phyloP scores from a whole-genome alignment of 306 rosid species.

The Dryas octopetala region DNA sequence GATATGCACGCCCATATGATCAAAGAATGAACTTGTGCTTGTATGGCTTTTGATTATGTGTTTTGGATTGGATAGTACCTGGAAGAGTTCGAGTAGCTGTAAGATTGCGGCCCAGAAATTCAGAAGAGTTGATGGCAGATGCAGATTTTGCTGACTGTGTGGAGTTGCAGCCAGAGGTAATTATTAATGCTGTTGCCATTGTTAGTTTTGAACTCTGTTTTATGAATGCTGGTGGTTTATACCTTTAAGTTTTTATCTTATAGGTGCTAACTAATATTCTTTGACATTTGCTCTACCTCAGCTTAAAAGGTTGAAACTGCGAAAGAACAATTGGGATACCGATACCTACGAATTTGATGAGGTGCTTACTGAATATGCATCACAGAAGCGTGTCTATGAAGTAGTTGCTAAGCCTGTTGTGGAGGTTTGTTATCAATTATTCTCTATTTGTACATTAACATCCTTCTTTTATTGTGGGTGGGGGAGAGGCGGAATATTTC shows the following conservation, averaged over 20 bases:
- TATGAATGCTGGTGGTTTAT: not conserved
- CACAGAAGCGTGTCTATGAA: slow-evolving; percentile 97
- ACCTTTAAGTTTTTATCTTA: not conserved
- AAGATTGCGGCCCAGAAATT: slow-evolving; percentile 82
- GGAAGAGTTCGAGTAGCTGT: slow-evolving; percentile 98
- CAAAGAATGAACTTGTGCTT: slow-evolving; percentile 1
- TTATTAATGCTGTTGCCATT: slow-evolving; percentile 17
- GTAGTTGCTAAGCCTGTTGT: slow-evolving; percentile 99
- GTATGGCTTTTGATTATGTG: not conserved
- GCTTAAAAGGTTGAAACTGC: slow-evolving; percentile 91
- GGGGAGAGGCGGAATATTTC: not conserved
- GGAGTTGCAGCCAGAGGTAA: slow-evolving; percentile 91
- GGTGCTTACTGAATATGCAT: slow-evolving; percentile 83
- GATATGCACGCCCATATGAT: not conserved
- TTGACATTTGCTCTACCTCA: slow-evolving; percentile 37
- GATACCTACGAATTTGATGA: slow-evolving; percentile 93
- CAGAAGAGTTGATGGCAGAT: slow-evolving; percentile 77
- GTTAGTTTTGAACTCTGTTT: slow-evolving; percentile 10
- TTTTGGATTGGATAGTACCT: slow-evolving; percentile 50
- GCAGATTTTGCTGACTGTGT: slow-evolving; percentile 95
- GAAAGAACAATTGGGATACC: slow-evolving; percentile 92
- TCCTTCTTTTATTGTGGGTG: slow-evolving; percentile 12
- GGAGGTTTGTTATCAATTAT: slow-evolving; percentile 54
- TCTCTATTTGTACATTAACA: slow-evolving; percentile 16
- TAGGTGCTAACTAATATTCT: not conserved